Evolutionary conservation across 495 filamentous ascomycete species (phyloP), one percentile per base, ranked within the genome.

Genomic region (Penicillium riverlandense): DNA sequence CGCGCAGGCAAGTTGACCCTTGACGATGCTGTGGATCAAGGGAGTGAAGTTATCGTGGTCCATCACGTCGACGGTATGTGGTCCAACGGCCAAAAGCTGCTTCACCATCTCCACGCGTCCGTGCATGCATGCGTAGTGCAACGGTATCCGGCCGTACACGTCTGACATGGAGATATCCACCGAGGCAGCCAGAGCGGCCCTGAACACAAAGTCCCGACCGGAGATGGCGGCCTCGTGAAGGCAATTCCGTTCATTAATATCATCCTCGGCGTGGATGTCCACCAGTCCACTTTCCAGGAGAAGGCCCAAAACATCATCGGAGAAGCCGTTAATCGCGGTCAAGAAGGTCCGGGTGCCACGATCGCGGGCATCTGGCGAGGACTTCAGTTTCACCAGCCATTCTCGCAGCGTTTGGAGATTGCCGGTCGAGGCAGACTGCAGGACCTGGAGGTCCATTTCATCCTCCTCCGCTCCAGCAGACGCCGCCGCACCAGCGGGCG

Each of bases 41-140:
- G 92, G 88, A 2, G 92, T 96, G 64, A 95, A 97, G 65, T 96
- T 96, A 64, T 98, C 90, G 54, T 95, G 89, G 55, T 98, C 92
- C 62, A 88, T 86, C 13, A 80, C 61, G 57, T 97, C 77, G 54
- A 97, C 84, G 0, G 88, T 94, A 6, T 72, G 59, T 8, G 77
- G 77, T 14, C 69, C 72, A 7, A 67, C 67, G 12, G 69, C 65
- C 31, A 95, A 69, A 35, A 98, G 70, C 14, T 76, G 72, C 41
- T 83, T 75, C 44, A 95, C 80, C 82, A 95, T 89, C 37, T 87
- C 84, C 14, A 94, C 75, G 15, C 84, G 78, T 29, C 94, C 92
- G 67, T 96, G 86, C 74, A 96, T 95, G 59, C 87, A 94, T 31
- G 92, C 90, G 65, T 98, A 98, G 54, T 98, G 92, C 10, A 98